Conservation (phyloP, 805 yeast species). For the Metschnikowia reukaufii region DNA sequence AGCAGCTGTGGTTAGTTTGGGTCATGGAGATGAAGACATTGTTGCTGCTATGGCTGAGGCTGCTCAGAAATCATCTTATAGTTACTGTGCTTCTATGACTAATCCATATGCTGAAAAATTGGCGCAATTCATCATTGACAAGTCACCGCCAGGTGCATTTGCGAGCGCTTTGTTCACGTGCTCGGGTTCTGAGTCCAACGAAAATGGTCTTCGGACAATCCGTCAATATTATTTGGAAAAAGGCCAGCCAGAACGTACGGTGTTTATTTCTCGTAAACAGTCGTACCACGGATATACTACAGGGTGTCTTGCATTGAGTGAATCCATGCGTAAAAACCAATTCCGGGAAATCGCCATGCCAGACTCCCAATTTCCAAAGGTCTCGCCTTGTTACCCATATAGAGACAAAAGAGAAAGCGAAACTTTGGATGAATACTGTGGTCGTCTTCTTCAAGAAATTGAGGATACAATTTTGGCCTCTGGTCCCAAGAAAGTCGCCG, state of each 20-base stretch:
- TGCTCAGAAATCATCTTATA: constrained; percentile 15
- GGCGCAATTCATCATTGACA: constrained; percentile 18
- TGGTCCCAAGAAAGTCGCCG: constrained; percentile 24
- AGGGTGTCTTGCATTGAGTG: constrained; percentile 18
- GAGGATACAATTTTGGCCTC: constrained; percentile 16
- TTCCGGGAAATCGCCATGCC: constrained; percentile 15
- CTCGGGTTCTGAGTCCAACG: constrained; percentile 21
- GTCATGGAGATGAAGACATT: constrained; percentile 20
- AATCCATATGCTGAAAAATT: constrained; percentile 17
- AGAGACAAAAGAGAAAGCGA: constrained; percentile 13
- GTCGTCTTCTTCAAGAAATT: constrained; percentile 15
- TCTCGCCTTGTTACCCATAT: constrained; percentile 19
- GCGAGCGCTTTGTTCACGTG: constrained; percentile 20
- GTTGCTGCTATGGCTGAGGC: constrained; percentile 17
- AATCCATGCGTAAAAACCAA: constrained; percentile 10
- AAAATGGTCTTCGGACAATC: constrained; percentile 19
- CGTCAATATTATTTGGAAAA: constrained; percentile 19
- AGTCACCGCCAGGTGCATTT: constrained; percentile 19
- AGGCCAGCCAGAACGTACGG: constrained; percentile 18
- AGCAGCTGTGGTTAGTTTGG: constrained; percentile 19
- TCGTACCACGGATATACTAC: constrained; percentile 21
- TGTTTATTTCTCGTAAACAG: constrained; percentile 16
- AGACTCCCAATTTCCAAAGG: constrained; percentile 14
- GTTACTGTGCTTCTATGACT: constrained; percentile 17
- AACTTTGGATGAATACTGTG: constrained; percentile 13